These are phyloP conservation scores for Sporobolomyces roseus DNA, from an alignment of 768 basidiomycete species.

Conservation along the genomic window DNA sequence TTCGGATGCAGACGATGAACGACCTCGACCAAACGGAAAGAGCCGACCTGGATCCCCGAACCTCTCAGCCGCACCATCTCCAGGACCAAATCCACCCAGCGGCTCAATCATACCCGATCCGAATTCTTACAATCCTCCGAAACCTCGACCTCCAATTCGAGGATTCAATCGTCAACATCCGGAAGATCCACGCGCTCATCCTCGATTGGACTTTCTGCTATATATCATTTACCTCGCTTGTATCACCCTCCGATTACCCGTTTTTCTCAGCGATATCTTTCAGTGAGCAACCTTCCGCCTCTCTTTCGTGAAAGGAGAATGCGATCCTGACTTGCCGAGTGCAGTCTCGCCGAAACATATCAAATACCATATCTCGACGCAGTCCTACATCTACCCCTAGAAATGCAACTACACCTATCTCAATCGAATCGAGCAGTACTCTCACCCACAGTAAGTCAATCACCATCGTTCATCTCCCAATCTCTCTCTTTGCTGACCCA, in stretches of 20 bases:
- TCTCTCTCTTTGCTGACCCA: neutral
- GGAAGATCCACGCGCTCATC: slow-evolving; percentile 7
- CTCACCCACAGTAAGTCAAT: neutral
- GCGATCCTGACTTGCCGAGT: neutral
- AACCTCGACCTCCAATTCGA: neutral
- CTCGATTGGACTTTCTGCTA: slow-evolving; percentile 29
- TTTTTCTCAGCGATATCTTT: slow-evolving; percentile 35
- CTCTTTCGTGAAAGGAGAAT: neutral
- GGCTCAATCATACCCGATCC: neutral
- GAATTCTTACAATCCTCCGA: neutral
- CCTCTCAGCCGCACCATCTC: neutral
- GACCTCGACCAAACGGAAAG: neutral
- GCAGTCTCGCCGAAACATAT: slow-evolving; percentile 36
- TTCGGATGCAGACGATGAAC: slow-evolving; percentile 33
- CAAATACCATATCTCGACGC: slow-evolving; percentile 33
- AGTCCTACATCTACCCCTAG: neutral
- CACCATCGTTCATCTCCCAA: neutral
- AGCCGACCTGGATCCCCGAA: neutral
- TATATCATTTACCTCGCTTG: slow-evolving; percentile 34
- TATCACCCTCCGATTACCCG: slow-evolving; percentile 22
- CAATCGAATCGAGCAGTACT: neutral
- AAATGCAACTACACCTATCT: slow-evolving; percentile 22
- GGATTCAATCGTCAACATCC: neutral
- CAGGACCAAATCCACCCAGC: neutral
- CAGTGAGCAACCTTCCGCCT: neutral